A percentile compares a stretch with the other conserved stretches of the same genome.
phyloP scores from a whole-genome alignment of 306 rosid genomes.

The Medicago arabica region DNA sequence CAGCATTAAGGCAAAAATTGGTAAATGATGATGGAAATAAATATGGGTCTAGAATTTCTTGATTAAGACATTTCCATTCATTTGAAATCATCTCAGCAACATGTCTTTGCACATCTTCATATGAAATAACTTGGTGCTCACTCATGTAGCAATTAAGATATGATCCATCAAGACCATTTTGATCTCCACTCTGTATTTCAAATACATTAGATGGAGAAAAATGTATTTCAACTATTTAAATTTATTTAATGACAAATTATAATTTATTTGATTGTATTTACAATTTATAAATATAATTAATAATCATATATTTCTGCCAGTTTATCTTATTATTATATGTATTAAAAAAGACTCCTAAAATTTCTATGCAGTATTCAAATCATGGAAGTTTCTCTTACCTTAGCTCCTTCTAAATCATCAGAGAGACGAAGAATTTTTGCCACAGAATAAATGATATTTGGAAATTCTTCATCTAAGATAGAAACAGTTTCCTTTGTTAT shows the following conservation, averaged over 20 bases:
- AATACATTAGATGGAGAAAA: no score
- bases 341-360: no score
- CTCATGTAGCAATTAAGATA: slow-evolving; percentile 1
- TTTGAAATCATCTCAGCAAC: not conserved
- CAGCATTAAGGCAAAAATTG: slow-evolving; percentile 4
- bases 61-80: slow-evolving; percentile 18
- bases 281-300: no score
- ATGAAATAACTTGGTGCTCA: slow-evolving; percentile 2
- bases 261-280: no score
- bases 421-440: slow-evolving; percentile 18
- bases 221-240: no score
- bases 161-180: slow-evolving; percentile 12
- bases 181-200: not conserved
- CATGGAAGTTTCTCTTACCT: not conserved
- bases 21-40: not conserved
- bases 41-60: not conserved
- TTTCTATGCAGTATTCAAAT: no score
- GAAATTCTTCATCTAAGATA: not conserved
- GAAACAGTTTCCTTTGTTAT: not conserved
- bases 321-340: no score
- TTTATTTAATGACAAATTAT: no score
- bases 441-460: not conserved
- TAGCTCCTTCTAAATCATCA: slow-evolving; percentile 3
- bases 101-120: slow-evolving; percentile 9
- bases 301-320: no score